A percentile compares a stretch with the other conserved stretches of the same genome.
Conservation (phyloP, 441 rosid species). For the Pelargonium cotyledonis region DNA sequence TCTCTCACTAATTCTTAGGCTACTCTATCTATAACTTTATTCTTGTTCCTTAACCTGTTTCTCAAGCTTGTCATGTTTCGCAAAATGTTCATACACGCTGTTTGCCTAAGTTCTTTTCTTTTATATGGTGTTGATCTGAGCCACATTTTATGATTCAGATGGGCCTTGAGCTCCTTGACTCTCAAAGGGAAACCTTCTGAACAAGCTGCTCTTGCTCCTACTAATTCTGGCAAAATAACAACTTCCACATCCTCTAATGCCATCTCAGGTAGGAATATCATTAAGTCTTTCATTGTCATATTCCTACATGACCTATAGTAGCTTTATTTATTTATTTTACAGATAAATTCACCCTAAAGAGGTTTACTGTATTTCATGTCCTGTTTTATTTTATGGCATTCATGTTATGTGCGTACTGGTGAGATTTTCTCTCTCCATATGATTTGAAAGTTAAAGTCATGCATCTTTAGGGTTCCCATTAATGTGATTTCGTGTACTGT, state of each 20-base stretch:
- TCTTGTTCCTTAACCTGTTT: background rate
- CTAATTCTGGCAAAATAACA: constrained; percentile 40
- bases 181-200: constrained; percentile 88
- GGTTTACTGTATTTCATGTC: background rate
- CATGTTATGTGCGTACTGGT: background rate
- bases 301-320: background rate
- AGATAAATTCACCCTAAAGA: background rate
- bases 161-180: constrained; percentile 99
- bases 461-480: background rate
- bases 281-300: background rate
- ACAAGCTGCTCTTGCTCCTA: constrained; percentile 62
- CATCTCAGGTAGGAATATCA: constrained; percentile 48
- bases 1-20: background rate
- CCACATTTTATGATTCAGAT: constrained; percentile 36
- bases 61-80: background rate
- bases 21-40: background rate
- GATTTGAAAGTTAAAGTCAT: background rate
- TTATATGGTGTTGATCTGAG: constrained; percentile 7
- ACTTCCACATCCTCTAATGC: constrained; percentile 49
- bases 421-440: background rate
- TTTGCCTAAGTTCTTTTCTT: background rate
- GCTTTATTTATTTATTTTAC: background rate
- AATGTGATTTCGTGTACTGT: background rate
- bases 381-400: background rate
- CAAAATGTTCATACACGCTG: background rate